Conservation (phyloP, 1,284 basidiomycete genomes). For the Anthracocystis walkeri region DNA sequence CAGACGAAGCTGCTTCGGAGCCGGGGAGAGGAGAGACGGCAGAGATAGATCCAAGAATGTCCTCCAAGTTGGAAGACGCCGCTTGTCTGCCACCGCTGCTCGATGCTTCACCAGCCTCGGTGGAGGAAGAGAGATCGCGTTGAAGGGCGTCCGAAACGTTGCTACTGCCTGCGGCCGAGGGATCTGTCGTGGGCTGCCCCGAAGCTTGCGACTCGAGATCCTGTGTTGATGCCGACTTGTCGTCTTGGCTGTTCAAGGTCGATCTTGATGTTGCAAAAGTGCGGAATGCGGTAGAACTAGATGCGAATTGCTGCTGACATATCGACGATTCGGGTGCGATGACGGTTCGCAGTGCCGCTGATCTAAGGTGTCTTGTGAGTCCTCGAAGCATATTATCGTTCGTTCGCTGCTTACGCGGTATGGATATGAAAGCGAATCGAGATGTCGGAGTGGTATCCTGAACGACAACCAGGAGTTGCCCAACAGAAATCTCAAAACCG, state of each 20-base stretch:
- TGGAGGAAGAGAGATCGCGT: slow-evolving; percentile 20
- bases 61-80: slow-evolving; percentile 38
- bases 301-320: slow-evolving; percentile 7
- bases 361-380: slow-evolving; percentile 10
- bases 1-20: slow-evolving; percentile 4
- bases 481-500: neutral
- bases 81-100: slow-evolving; percentile 20
- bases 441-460: neutral
- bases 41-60: slow-evolving; percentile 44
- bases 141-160: slow-evolving; percentile 36
- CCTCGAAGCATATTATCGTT: slow-evolving; percentile 20
- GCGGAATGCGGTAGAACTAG: slow-evolving; percentile 9
- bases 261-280: slow-evolving; percentile 20
- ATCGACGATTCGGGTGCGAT: slow-evolving; percentile 12
- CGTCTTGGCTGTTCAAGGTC: slow-evolving; percentile 14
- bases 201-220: slow-evolving; percentile 37
- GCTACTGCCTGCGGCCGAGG: slow-evolving; percentile 28
- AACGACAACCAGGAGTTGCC: no score
- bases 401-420: neutral
- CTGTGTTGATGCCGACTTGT: slow-evolving; percentile 30
- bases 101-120: slow-evolving; percentile 1
- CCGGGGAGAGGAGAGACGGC: slow-evolving; percentile 31
- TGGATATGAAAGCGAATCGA: neutral
- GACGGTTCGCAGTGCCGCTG: slow-evolving; percentile 10
- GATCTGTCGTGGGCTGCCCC: slow-evolving; percentile 30